Conservation (phyloP, 495 filamentous ascomycete genomes). For the Durotheca rogersii region DNA sequence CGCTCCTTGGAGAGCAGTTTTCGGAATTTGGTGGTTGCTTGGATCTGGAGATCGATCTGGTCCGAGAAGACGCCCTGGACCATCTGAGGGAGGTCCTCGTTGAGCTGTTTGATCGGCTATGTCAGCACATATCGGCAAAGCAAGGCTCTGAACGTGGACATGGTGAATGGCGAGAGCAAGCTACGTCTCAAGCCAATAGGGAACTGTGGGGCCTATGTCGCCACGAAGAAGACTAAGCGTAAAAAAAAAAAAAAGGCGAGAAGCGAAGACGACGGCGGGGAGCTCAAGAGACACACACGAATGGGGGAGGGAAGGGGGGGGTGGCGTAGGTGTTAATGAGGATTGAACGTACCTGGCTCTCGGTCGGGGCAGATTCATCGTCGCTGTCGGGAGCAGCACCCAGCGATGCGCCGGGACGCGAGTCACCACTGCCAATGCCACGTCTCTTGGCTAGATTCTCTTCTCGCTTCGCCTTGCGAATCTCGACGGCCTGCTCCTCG, state of each 20-base stretch:
- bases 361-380: constrained; percentile 90
- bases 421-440: constrained; percentile 77
- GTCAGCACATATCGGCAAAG: constrained; percentile 31
- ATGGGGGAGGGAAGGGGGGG: constrained; percentile 6
- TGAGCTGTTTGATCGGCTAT: constrained; percentile 62
- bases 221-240: constrained; percentile 11
- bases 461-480: constrained; percentile 95
- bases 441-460: constrained; percentile 97
- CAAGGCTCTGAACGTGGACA: constrained; percentile 18
- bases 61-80: constrained; percentile 97
- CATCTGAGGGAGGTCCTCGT: constrained; percentile 97
- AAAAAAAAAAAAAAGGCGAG: constrained; percentile 4
- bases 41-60: constrained; percentile 95
- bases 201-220: constrained; percentile 15
- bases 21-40: constrained; percentile 98
- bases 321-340: background rate
- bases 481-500: constrained; percentile 98
- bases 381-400: constrained; percentile 93
- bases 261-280: too few species aligned
- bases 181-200: background rate
- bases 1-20: constrained; percentile 98
- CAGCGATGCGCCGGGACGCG: constrained; percentile 81
- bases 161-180: constrained; percentile 4
- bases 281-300: too few species aligned
- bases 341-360: constrained; percentile 80